phyloP scores from a whole-genome alignment of 1,284 basidiomycete genomes.

The Sutorius eximius region DNA sequence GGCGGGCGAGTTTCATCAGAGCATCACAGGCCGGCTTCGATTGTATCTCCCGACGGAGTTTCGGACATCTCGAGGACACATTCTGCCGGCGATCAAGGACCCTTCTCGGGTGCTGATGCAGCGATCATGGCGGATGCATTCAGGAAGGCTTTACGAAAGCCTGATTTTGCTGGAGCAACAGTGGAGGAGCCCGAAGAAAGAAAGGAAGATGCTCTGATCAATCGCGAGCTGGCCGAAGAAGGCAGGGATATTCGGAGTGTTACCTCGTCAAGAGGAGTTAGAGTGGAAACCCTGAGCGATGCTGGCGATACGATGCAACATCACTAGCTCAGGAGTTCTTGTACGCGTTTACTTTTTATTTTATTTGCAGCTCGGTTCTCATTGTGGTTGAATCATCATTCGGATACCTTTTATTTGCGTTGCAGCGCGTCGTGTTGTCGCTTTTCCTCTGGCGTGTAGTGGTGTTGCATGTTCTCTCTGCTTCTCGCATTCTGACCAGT shows the following conservation, averaged over 20 bases:
- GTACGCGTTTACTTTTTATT: slow-evolving; percentile 35
- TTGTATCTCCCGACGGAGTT: slow-evolving; percentile 60
- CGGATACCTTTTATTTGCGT: slow-evolving; percentile 36
- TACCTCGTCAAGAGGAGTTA: slow-evolving; percentile 70
- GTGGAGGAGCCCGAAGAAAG: slow-evolving; percentile 62
- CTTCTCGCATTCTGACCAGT: slow-evolving; percentile 35
- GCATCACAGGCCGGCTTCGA: slow-evolving; percentile 43
- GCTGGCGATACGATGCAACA: slow-evolving; percentile 54
- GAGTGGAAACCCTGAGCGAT: slow-evolving; percentile 68
- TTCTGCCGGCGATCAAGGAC: slow-evolving; percentile 56
- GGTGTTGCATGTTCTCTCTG: slow-evolving; percentile 29
- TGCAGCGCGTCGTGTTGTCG: slow-evolving; percentile 33
- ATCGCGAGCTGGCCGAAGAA: slow-evolving; percentile 75
- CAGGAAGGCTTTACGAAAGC: slow-evolving; percentile 78
- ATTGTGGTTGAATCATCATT: slow-evolving; percentile 33
- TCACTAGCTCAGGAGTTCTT: slow-evolving; percentile 39
- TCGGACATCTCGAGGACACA: slow-evolving; percentile 65
- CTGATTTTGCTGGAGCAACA: slow-evolving; percentile 68
- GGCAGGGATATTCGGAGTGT: slow-evolving; percentile 81
- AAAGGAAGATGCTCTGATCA: slow-evolving; percentile 52
- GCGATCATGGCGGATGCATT: slow-evolving; percentile 89
- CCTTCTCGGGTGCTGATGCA: slow-evolving; percentile 78
- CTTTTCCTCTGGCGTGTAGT: slow-evolving; percentile 30
- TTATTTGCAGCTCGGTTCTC: slow-evolving; percentile 35
- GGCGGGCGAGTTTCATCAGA: slow-evolving; percentile 30